Conservation (phyloP, 768 basidiomycete genomes). For the Saitozyma sp. region DNA sequence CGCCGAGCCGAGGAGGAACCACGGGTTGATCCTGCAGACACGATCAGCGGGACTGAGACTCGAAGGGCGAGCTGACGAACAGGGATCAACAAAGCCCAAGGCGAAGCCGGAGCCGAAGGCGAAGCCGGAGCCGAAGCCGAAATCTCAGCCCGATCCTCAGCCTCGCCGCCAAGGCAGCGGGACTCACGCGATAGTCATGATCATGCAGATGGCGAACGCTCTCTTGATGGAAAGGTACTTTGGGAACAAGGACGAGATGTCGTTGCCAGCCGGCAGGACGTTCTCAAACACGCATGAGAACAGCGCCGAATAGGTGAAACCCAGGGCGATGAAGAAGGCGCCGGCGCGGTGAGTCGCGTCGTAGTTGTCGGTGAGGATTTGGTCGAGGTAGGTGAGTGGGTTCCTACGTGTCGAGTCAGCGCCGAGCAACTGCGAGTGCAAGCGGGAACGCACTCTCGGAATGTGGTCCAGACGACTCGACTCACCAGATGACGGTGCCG, state of each 20-base stretch:
- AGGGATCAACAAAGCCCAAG: too few relatives aligned
- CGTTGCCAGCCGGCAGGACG: constrained; percentile 35
- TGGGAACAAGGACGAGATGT: constrained; percentile 33
- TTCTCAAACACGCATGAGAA: constrained; percentile 43
- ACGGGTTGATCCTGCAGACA: constrained; percentile 22
- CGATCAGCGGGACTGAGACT: too few relatives aligned
- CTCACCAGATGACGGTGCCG: constrained; percentile 26
- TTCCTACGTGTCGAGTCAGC: constrained; percentile 15
- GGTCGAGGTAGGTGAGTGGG: constrained; percentile 35
- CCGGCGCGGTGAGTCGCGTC: constrained; percentile 30
- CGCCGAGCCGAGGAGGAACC: constrained; percentile 36
- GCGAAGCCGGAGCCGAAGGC: too few relatives aligned
- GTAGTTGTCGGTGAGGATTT: constrained; percentile 44
- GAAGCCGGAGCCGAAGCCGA: too few relatives aligned
- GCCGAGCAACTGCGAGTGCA: not conserved
- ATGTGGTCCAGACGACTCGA: too few relatives aligned
- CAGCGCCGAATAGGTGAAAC: constrained; percentile 34
- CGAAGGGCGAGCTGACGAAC: too few relatives aligned
- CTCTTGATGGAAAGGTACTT: constrained; percentile 35
- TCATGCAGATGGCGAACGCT: constrained; percentile 33
- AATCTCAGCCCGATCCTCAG: too few relatives aligned
- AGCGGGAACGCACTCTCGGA: too few relatives aligned
- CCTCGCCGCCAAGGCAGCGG: too few relatives aligned
- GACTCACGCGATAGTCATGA: constrained; percentile 27
- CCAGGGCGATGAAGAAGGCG: constrained; percentile 39